Evolutionary conservation across 495 filamentous ascomycete genomes (phyloP), one percentile per base, ranked within the genome.

Genomic region (Podospora australis): DNA sequence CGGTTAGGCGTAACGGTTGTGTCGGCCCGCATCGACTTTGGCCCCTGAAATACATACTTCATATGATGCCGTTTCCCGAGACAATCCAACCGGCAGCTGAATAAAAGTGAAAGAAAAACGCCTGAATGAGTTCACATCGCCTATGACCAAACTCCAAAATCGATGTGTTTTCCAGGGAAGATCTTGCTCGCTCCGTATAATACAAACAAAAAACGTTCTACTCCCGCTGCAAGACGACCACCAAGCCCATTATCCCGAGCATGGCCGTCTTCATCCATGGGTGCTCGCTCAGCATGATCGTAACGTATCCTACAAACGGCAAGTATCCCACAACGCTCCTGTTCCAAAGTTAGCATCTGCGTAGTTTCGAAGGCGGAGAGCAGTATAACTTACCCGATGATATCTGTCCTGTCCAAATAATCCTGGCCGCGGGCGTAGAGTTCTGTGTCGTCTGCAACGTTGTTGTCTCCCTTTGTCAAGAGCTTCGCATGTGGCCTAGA

Each of bases 381-480:
- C n/a, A 13, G 17, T 26, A 28, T 8, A 20, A 42, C 39, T 17
- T 57, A 64, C 56, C 92, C 92, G 40, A 97, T 89, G 50, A 97
- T 90, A 57, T 97, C 91, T 63, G 83, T 78, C 55, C 94, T 79
- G 53, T 86, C 78, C 22, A 99, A 75, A 58, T 88, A 90, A 58
- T 85, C 83, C 67, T 97, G 92, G 10, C 83, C 87, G 19, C 74
- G 68, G 0, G 90, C 88, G 23, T 65, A 96, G 3, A 99, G 79
- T 67, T 96, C 90, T 10, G 88, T 94, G 65, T 99, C 92, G 63
- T 97, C 92, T 2, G 88, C 85, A 8, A 81, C 65, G 60, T 99
- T 99, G 71, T 97, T 97, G 66, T 99, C 92, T 45, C 92, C 92
- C 70, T 97, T 99, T n/a, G 92, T 99, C 22, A 99, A 78, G 10